These are phyloP conservation scores for Aristolochia californica DNA, from an alignment of 164 flowering plant genomes.

Conservation along the genomic window DNA sequence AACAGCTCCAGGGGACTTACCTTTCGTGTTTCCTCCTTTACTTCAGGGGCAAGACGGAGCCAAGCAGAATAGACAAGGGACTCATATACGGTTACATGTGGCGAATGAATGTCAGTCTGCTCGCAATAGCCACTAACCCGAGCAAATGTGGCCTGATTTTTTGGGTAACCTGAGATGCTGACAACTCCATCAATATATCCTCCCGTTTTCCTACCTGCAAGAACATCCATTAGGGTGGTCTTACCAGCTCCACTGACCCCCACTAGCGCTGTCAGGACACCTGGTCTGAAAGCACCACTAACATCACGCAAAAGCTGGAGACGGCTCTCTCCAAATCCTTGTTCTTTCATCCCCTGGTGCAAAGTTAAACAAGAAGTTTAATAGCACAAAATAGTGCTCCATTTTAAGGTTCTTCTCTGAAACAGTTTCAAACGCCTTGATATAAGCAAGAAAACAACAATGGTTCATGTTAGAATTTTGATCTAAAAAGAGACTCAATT, in stretches of 20 bases:
- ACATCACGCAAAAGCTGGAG: constrained; percentile 49
- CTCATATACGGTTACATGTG: constrained; percentile 51
- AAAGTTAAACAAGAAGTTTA: not conserved
- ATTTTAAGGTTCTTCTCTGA: too few species aligned
- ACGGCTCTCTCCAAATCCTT: constrained; percentile 38
- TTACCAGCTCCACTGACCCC: constrained; percentile 72
- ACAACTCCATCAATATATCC: constrained; percentile 53
- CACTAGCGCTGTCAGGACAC: constrained; percentile 49
- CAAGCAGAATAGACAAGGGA: constrained; percentile 56
- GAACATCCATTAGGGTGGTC: constrained; percentile 66
- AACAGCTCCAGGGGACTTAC: constrained; percentile 9
- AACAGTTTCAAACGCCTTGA: too few species aligned
- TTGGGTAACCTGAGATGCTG: constrained; percentile 47
- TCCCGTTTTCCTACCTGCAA: constrained; percentile 59
- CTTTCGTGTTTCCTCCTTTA: constrained; percentile 27
- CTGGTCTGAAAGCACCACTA: constrained; percentile 62
- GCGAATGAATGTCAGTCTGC: constrained; percentile 62
- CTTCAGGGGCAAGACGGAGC: constrained; percentile 51
- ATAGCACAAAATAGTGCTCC: too few species aligned
- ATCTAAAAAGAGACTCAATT: too few species aligned
- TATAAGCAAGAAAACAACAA: too few species aligned
- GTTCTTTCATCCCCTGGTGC: constrained; percentile 47
- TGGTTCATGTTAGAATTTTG: too few species aligned
- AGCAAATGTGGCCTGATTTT: constrained; percentile 53
- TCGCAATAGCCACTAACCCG: constrained; percentile 61